Evolutionary conservation across 2,329 filamentous ascomycete species (phyloP), one percentile per base, ranked within the genome.

Genomic region (Cephalotrichum gorgonifer): DNA sequence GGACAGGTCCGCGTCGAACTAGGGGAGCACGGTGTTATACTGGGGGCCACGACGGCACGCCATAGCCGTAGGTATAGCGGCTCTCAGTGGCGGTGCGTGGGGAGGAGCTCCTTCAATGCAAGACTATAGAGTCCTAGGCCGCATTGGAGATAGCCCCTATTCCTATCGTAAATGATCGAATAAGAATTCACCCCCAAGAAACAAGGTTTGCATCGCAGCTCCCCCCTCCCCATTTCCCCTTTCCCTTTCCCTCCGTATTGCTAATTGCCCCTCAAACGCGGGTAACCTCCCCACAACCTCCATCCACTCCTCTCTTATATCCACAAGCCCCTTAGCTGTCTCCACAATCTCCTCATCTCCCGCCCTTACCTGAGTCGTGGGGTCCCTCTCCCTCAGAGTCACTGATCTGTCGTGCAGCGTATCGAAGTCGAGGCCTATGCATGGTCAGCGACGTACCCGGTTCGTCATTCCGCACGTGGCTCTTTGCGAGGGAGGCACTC

Each of bases 351-450:
- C 81, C 17, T 86, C 83, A 61, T 88, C 76, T 51, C 77, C 79
- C 6, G 83, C 85, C 50, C 88, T 81, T 46, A 95, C 86, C 69
- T 95, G 88, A 64, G 82, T 84, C 49, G 84, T 94, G 25, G 81
- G 82, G 67, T 95, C 88, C 52, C 87, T 80, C 63, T 95, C 88
- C 58, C 88, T 75, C 52, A 95, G 76, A 2, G 89, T 95, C 60
- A 90, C 78, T 3, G 83, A 84, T 61, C 79, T 79, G 64, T 94
- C 87, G 66, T 90, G 79, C 56, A 94, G 71, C 33, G 86, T 90
- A 71, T 95, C 85, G 76, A 94, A 95, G 68, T 95, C 89, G 50
- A 95, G 78, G 0, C 89, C 95, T 63, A 95, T 81, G 61, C 86
- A 88, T 55, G n/a, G n/a, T n/a, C 55, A 94, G 81, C 3, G 88